These are phyloP conservation scores for Geranium rotundifolium DNA, from an alignment of 345 rosid genomes.

Conservation along the genomic window DNA sequence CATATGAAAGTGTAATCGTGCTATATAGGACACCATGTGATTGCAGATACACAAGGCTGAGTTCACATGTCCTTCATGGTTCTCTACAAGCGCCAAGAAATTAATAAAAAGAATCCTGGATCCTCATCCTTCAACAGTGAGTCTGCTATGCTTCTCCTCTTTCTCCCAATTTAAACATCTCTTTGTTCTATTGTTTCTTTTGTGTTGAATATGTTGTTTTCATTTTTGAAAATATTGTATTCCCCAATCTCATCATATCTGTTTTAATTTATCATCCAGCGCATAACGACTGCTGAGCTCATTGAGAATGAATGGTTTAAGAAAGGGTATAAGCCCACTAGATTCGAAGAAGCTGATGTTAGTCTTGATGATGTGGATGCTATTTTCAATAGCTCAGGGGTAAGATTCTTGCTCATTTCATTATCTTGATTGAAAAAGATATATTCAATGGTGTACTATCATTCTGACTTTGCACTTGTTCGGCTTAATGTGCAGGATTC, in stretches of 20 bases:
- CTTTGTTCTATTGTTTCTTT: not conserved
- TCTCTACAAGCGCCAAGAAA: slow-evolving; percentile 88
- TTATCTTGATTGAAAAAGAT: not conserved
- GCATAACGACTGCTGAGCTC: slow-evolving; percentile 69
- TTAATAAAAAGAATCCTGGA: slow-evolving; percentile 81
- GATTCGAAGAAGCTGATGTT: slow-evolving; percentile 65
- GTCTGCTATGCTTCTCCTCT: slow-evolving; percentile 1
- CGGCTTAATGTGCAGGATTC: slow-evolving; percentile 34
- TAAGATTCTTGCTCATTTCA: slow-evolving; percentile 19
- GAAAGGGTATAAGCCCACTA: slow-evolving; percentile 84
- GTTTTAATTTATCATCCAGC: slow-evolving; percentile 44
- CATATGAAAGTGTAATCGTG: slow-evolving; percentile 2
- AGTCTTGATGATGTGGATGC: slow-evolving; percentile 80
- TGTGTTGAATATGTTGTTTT: not conserved
- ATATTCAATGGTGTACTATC: not conserved
- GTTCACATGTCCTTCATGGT: slow-evolving; percentile 88
- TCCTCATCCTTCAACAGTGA: slow-evolving; percentile 80
- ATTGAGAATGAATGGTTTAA: slow-evolving; percentile 95
- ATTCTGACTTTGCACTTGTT: slow-evolving; percentile 12
- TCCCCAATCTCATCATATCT: slow-evolving; percentile 3
- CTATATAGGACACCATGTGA: slow-evolving; percentile 9
- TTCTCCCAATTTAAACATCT: slow-evolving; percentile 1
- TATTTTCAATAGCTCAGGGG: slow-evolving; percentile 46
- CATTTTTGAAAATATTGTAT: slow-evolving; percentile 4
- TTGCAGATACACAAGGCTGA: slow-evolving; percentile 88